These are phyloP conservation scores for Rickenella mellea DNA, from an alignment of 768 basidiomycete species.

Conservation along the genomic window DNA sequence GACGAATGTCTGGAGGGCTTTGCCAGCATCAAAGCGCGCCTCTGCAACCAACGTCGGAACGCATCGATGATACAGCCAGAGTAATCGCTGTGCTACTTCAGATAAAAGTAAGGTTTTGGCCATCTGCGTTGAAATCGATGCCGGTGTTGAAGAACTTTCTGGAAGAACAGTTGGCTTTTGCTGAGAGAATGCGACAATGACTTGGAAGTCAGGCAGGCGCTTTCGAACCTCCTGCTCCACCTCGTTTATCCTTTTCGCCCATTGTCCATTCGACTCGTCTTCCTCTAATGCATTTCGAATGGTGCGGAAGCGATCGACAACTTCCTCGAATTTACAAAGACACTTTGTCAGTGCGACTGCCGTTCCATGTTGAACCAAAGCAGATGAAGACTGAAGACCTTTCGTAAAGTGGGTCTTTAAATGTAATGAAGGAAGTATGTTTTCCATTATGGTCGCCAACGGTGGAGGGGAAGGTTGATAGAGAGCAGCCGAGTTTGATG, in stretches of 20 bases:
- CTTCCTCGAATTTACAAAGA: slow-evolving; percentile 57
- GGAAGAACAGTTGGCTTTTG: slow-evolving; percentile 20
- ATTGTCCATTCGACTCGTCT: slow-evolving; percentile 55
- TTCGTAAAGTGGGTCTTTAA: slow-evolving; percentile 71
- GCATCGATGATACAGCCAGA: slow-evolving; percentile 79
- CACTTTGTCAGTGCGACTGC: slow-evolving; percentile 71
- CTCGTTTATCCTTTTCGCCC: slow-evolving; percentile 57
- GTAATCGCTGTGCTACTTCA: slow-evolving; percentile 70
- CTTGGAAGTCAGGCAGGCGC: slow-evolving; percentile 80
- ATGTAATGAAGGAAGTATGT: slow-evolving; percentile 65
- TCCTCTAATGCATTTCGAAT: slow-evolving; percentile 51
- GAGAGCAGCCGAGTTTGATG: slow-evolving; percentile 18
- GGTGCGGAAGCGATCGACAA: slow-evolving; percentile 37
- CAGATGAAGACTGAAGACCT: slow-evolving; percentile 62
- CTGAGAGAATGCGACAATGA: slow-evolving; percentile 77
- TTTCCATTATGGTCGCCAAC: slow-evolving; percentile 59
- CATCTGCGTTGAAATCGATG: slow-evolving; percentile 27
- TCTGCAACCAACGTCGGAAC: slow-evolving; percentile 69
- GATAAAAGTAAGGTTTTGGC: slow-evolving; percentile 45
- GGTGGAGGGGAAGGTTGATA: slow-evolving; percentile 73
- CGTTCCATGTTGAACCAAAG: slow-evolving; percentile 79
- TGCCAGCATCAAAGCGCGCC: slow-evolving; percentile 79
- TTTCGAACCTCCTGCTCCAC: slow-evolving; percentile 67
- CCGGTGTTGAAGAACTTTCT: slow-evolving; percentile 13
- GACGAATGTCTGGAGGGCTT: slow-evolving; percentile 48